Percentiles rank a stretch among this genome's conserved stretches.
phyloP scores from a whole-genome alignment of 257 asterid genomes.

The Jasminum sambac region DNA sequence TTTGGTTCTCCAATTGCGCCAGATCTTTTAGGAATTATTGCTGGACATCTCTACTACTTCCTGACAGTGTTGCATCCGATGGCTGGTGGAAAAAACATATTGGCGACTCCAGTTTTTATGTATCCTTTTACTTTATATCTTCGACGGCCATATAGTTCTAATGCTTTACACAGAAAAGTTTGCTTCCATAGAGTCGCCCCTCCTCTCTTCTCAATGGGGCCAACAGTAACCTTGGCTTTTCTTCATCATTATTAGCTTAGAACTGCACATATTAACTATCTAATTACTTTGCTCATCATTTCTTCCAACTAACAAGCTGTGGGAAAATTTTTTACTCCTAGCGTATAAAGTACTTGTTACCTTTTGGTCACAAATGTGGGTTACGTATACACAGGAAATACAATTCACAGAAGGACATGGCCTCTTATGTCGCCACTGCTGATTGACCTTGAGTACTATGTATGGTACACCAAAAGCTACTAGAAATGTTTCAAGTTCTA shows the following conservation, averaged over 20 bases:
- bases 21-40: slow-evolving; percentile 79
- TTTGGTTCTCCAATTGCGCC: slow-evolving; percentile 78
- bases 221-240: not conserved
- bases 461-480: too few relatives aligned
- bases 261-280: not conserved
- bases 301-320: not conserved
- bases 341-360: too few relatives aligned
- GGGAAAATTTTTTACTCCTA: not conserved
- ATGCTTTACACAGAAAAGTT: not conserved
- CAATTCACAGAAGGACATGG: too few relatives aligned
- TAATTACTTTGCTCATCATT: not conserved
- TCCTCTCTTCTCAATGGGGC: slow-evolving; percentile 11
- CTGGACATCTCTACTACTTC: slow-evolving; percentile 93
- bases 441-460: too few relatives aligned
- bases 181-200: not conserved
- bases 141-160: not conserved
- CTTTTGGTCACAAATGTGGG: too few relatives aligned
- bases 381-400: too few relatives aligned
- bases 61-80: slow-evolving; percentile 90
- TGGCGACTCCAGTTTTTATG: slow-evolving; percentile 77
- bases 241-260: slow-evolving; percentile 13
- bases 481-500: too few relatives aligned
- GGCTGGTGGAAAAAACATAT: slow-evolving; percentile 73
- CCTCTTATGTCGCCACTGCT: too few relatives aligned
- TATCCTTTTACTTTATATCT: slow-evolving; percentile 61